Evolutionary conservation across 2,329 filamentous ascomycete genomes (phyloP), one percentile per base, ranked within the genome.

Genomic region (Alternaria arborescens): DNA sequence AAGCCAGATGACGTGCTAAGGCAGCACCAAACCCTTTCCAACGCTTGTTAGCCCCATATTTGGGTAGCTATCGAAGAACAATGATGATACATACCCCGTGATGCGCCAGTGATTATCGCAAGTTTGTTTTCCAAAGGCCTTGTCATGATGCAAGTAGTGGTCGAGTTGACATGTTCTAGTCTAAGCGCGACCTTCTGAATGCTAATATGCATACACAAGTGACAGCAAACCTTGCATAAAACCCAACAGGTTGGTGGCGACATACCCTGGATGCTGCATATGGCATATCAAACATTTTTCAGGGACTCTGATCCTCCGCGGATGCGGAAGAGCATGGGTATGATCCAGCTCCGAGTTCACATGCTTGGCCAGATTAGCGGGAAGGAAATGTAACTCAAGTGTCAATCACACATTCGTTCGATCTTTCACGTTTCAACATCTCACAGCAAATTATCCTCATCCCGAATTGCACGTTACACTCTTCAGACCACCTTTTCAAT

Each of bases 81-180:
- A 14, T 30, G 8, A 40, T 36, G 8, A 22, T 26, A 56, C 70
- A 64, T 81, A 91, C 91, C 90, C 82, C 91, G 82, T 55, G 91
- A 92, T 59, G 87, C 89, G 55, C 91, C 91, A 3, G 91, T 94
- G 56, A 94, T 83, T 67, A 94, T 88, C 56, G 87, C 91, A 56
- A 93, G 82, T 78, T 93, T 93, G 66, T 89, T 89, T 73, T 91
- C 87, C 5, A 81, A 74, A 16, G 52, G 51, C 44, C 53, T 32
- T 2, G 44, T 58, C 54, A 62, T 61, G 4, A 10, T 4, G 16
- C 3, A 30, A 18, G 24, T 46, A n/a, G 43, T 26, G 26, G 16
- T 16, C 20, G 4, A 11, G 5, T 30, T 20, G 43, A 30, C 22
- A 30, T 4, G 11, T 26, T 1, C 26, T 16, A 2, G 16, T 30